These are phyloP conservation scores for Priceomyces haplophilus DNA, from an alignment of 805 yeast genomes.

Conservation along the genomic window DNA sequence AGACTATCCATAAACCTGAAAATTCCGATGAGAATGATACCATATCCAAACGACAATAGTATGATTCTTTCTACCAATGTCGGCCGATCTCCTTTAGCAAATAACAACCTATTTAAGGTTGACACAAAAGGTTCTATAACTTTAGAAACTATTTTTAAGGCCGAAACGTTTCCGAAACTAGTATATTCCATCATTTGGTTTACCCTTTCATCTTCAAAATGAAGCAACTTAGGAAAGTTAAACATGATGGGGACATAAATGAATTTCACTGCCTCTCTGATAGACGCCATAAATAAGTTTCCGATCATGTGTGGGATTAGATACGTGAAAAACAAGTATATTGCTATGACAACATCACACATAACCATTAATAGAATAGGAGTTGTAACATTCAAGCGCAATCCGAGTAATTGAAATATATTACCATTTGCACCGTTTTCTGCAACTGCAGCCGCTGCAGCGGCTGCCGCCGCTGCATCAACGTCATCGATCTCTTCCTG, in stretches of 20 bases:
- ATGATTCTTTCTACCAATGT: conserved; percentile 36
- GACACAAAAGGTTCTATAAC: conserved; percentile 17
- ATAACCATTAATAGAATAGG: conserved; percentile 34
- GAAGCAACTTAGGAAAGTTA: not conserved
- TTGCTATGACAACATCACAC: conserved; percentile 29
- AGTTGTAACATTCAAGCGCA: conserved; percentile 31
- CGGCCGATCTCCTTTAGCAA: conserved; percentile 22
- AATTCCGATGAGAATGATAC: conserved; percentile 20
- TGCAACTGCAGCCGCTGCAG: conserved; percentile 10
- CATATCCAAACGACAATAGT: conserved; percentile 35
- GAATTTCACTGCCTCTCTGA: conserved; percentile 12
- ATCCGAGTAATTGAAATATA: conserved; percentile 35
- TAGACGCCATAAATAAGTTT: conserved; percentile 13
- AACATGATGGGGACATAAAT: conserved; percentile 1
- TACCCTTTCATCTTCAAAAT: not conserved
- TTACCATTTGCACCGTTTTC: conserved; percentile 21
- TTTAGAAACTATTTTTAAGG: conserved; percentile 12
- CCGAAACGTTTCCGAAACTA: conserved; percentile 10
- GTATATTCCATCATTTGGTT: not conserved
- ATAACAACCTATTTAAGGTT: conserved; percentile 17
- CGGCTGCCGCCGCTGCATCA: conserved; percentile 11
- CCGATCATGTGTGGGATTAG: conserved; percentile 51
- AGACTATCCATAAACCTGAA: conserved; percentile 29
- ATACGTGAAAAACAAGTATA: conserved; percentile 42
- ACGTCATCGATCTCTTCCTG: conserved; percentile 9